These are phyloP conservation scores for Barnettozyma vustinii DNA, from an alignment of 805 yeast genomes.

Conservation along the genomic window DNA sequence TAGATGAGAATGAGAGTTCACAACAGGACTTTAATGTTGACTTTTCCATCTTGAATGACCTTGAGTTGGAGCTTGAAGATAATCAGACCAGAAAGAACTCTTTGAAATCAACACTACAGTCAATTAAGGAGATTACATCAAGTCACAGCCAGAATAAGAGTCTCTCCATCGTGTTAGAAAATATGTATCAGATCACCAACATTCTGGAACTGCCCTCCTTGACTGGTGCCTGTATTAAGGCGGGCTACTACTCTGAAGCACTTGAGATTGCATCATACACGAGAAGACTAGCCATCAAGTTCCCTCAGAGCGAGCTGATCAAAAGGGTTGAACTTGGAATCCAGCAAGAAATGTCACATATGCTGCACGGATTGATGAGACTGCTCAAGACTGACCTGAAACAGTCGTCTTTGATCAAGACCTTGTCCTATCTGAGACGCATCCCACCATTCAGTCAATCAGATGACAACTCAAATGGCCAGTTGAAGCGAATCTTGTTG, in stretches of 20 bases:
- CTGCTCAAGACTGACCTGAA: conserved; percentile 70
- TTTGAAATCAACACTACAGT: conserved; percentile 3
- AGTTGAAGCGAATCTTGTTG: conserved; percentile 53
- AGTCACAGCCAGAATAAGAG: conserved; percentile 10
- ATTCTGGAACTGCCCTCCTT: conserved; percentile 80
- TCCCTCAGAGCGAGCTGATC: conserved; percentile 54
- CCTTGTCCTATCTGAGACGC: conserved; percentile 68
- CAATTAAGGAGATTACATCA: not conserved
- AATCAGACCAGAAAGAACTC: conserved; percentile 13
- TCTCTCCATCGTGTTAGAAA: conserved; percentile 41
- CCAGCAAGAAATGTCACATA: conserved; percentile 49
- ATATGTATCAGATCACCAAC: conserved; percentile 69
- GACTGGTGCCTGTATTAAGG: conserved; percentile 74
- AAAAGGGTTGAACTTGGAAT: conserved; percentile 45
- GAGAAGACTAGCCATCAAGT: conserved; percentile 61
- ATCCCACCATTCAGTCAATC: conserved; percentile 46
- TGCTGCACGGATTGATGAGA: conserved; percentile 67
- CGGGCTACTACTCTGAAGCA: conserved; percentile 87
- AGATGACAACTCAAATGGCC: conserved; percentile 21
- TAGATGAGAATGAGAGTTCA: conserved; percentile 18
- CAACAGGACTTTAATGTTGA: conserved; percentile 12
- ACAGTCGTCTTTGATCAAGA: conserved; percentile 73
- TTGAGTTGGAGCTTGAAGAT: conserved; percentile 20
- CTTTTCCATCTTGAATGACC: conserved; percentile 14
- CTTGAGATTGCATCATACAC: conserved; percentile 76